These are phyloP conservation scores for Lactarius akahatsu DNA, from an alignment of 768 basidiomycete genomes.

Conservation along the genomic window DNA sequence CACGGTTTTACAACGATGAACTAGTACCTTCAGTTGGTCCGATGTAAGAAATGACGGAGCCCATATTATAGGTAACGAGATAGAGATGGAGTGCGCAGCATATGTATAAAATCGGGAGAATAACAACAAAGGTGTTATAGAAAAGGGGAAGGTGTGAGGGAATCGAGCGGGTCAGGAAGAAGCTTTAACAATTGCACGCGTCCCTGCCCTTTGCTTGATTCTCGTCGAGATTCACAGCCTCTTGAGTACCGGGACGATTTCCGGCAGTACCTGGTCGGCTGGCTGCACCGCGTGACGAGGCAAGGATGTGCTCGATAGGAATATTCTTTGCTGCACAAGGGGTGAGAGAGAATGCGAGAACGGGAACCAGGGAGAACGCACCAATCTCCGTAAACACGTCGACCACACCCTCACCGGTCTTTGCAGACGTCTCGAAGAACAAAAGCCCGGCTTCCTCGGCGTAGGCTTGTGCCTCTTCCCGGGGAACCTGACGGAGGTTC, in stretches of 20 bases:
- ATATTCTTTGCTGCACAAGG: slow-evolving; percentile 65
- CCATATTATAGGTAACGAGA: slow-evolving; percentile 31
- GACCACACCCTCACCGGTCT: slow-evolving; percentile 92
- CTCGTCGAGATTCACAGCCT: slow-evolving; percentile 69
- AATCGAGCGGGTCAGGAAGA: neutral
- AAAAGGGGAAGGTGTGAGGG: slow-evolving; percentile 12
- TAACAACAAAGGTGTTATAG: slow-evolving; percentile 21
- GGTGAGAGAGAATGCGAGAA: neutral
- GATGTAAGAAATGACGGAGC: slow-evolving; percentile 29
- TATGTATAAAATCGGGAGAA: slow-evolving; percentile 30
- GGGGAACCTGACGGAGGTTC: slow-evolving; percentile 82
- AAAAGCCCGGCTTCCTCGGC: slow-evolving; percentile 91
- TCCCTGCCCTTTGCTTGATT: slow-evolving; percentile 66
- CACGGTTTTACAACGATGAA: slow-evolving; percentile 15
- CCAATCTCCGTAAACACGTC: slow-evolving; percentile 99
- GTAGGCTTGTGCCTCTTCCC: slow-evolving; percentile 95
- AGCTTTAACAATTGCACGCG: slow-evolving; percentile 74
- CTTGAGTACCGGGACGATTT: slow-evolving; percentile 51
- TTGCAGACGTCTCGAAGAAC: slow-evolving; percentile 98
- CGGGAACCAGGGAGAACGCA: slow-evolving; percentile 38
- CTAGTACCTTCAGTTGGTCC: slow-evolving; percentile 29
- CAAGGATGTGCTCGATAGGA: slow-evolving; percentile 92
- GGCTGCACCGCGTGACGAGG: slow-evolving; percentile 69
- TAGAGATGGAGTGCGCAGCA: slow-evolving; percentile 25
- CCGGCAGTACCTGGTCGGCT: slow-evolving; percentile 61